Base-by-base conservation (phyloP, 306 rosid species). In the Fragaria iinumae region DNA sequence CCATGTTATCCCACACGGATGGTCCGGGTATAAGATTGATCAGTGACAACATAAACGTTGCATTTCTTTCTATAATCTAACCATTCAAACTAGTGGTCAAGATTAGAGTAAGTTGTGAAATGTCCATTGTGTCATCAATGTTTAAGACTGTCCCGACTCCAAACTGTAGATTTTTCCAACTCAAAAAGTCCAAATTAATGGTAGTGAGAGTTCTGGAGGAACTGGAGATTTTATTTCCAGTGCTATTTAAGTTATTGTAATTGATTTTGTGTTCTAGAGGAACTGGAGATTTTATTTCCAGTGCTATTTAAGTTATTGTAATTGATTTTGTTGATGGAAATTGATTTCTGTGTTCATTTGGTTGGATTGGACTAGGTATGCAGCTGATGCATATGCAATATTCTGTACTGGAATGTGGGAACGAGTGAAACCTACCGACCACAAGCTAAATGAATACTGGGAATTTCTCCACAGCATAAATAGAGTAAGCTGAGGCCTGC, bases 301-400 rank as follows among this genome's bases (percentile, higher is more conserved):
- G 9, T 69, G 32, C 7, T 52, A 25, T 45, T 36, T 4, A 36
- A 36, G 39, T 36, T 36, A 4, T 36, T 36, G 39, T 36, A 36
- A 36, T 36, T 36, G 39, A 49, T 20, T 27, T 60, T 25, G 8
- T 72, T 52, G 11, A 50, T n/a, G n/a, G 65, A 72, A 72, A 41
- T 32, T 72, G 63, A 72, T n/a, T 72, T 52, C 38, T 25, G 11
- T 49, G 62, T 32, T 44, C 23, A 11, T 17, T 32, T 6, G 67
- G 34, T 25, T 62, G 67, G 69, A 64, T 70, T 53, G 77, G 23
- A 27, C 67, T 64, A 86, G 94, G 86, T 90, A 90, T 81, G 95
- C 86, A 73, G 95, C 90, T 7, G 93, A 89, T 86, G 87, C 90
- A 45, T 85, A 84, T 81, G 93, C 90, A 53, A 89, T 89, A 80